Evolutionary conservation across 331 rosid species (phyloP).

Genomic region (Acacia pycnantha): DNA sequence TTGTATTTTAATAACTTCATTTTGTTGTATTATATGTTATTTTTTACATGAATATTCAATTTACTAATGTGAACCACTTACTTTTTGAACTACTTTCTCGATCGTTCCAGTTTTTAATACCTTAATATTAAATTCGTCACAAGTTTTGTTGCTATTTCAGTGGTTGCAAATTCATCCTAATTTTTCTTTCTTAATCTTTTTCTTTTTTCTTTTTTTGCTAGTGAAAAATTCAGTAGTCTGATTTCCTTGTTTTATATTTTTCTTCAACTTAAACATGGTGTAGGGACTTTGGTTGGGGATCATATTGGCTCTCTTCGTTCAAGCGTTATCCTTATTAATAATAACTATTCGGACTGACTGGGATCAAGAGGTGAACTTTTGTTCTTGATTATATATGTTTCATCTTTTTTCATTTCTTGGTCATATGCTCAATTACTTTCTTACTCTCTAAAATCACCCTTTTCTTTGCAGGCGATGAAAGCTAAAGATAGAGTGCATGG

Average conservation of each 20-base stretch:
- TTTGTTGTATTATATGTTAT: too few species aligned
- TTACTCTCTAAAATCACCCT: not conserved
- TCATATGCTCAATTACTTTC: not conserved
- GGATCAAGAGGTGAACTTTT: slow-evolving; percentile 52
- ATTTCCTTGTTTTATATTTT: not conserved
- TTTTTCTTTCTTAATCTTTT: not conserved
- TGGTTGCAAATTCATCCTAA: not conserved
- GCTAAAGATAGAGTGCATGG: slow-evolving; percentile 53
- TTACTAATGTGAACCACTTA: too few species aligned
- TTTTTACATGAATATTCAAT: not conserved
- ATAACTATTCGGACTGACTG: slow-evolving; percentile 61
- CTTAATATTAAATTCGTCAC: not conserved
- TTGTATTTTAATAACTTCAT: too few species aligned
- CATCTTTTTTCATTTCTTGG: not conserved
- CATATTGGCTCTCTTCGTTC: slow-evolving; percentile 67
- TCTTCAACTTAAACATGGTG: not conserved
- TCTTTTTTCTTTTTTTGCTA: not conserved
- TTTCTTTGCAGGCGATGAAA: slow-evolving; percentile 44
- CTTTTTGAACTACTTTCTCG: not conserved
- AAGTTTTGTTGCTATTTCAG: not conserved
- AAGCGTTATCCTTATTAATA: slow-evolving; percentile 43
- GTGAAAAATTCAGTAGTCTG: not conserved
- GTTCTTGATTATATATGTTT: not conserved
- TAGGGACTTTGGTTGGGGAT: slow-evolving; percentile 88
- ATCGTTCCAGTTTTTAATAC: too few species aligned